phyloP scores from a whole-genome alignment of 495 filamentous ascomycete genomes.

The Aspergillus diversus region DNA sequence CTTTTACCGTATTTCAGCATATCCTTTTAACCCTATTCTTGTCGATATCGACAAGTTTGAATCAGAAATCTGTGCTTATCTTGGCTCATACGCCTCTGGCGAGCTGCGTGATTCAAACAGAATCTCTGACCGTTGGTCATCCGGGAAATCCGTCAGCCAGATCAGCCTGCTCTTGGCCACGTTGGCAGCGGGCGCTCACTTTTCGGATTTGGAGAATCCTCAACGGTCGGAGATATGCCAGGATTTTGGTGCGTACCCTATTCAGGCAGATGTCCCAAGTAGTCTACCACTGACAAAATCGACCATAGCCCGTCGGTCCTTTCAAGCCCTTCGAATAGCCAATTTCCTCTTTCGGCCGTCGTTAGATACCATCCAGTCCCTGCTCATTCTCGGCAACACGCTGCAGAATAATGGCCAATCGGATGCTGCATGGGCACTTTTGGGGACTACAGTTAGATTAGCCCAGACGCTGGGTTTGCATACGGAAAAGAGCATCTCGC shows the following conservation, averaged over 20 bases:
- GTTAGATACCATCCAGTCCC: slow-evolving; percentile 43
- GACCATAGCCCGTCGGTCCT: slow-evolving; percentile 35
- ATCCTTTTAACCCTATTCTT: slow-evolving; percentile 56
- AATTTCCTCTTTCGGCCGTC: slow-evolving; percentile 53
- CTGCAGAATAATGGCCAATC: slow-evolving; percentile 54
- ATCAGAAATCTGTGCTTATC: slow-evolving; percentile 47
- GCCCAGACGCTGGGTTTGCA: slow-evolving; percentile 51
- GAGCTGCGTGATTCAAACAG: slow-evolving; percentile 25
- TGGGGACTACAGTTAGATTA: slow-evolving; percentile 48
- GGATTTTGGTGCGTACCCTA: slow-evolving; percentile 39
- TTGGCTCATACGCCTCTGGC: slow-evolving; percentile 41
- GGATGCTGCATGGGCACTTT: slow-evolving; percentile 51
- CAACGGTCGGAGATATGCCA: slow-evolving; percentile 32
- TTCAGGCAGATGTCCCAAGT: background rate
- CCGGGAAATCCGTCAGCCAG: slow-evolving; percentile 39
- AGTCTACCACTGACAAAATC: background rate
- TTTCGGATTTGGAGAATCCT: slow-evolving; percentile 43
- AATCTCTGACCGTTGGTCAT: slow-evolving; percentile 36
- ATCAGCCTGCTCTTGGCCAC: slow-evolving; percentile 52
- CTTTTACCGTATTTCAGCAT: slow-evolving; percentile 50
- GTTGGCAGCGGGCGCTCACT: slow-evolving; percentile 56
- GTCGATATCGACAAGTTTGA: slow-evolving; percentile 53
- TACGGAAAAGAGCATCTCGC: slow-evolving; percentile 29
- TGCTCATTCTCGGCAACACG: slow-evolving; percentile 52
- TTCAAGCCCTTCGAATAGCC: slow-evolving; percentile 45